Conservation (phyloP, 495 filamentous ascomycete genomes). For the Hyaloscypha hepaticicola region DNA sequence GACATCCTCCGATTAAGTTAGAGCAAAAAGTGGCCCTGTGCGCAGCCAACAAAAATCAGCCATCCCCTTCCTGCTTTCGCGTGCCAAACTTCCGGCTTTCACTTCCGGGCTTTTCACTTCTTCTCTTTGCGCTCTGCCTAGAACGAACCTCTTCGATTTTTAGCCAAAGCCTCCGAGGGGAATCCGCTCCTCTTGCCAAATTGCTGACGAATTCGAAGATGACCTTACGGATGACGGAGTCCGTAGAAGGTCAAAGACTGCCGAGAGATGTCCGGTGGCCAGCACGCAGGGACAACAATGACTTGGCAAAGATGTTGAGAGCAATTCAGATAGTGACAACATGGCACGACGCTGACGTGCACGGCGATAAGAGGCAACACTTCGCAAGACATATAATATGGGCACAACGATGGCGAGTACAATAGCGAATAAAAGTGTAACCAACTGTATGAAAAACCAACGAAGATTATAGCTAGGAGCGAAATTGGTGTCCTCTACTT, state of each 20-base stretch:
- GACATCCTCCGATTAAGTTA: background rate
- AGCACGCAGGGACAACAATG: constrained; percentile 10
- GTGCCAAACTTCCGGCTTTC: constrained; percentile 4
- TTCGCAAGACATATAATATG: background rate
- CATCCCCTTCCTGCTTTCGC: constrained; percentile 6
- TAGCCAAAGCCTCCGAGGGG: constrained; percentile 16
- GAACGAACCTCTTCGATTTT: constrained; percentile 20
- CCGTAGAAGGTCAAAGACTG: constrained; percentile 10
- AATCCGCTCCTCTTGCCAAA: constrained; percentile 16
- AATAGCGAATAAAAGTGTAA: constrained; percentile 2
- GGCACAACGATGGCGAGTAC: constrained; percentile 1
- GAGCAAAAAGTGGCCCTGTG: constrained; percentile 14
- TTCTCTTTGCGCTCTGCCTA: background rate
- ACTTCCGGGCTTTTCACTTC: too few species aligned
- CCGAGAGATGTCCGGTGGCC: constrained; percentile 9
- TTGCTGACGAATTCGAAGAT: constrained; percentile 20
- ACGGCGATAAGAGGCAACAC: background rate
- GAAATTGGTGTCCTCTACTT: too few species aligned
- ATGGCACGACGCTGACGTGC: too few species aligned
- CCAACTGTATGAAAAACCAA: too few species aligned
- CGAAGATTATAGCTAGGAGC: too few species aligned
- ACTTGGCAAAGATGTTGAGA: constrained; percentile 1
- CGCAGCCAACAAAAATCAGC: constrained; percentile 8
- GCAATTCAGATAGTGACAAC: background rate
- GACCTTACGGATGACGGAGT: constrained; percentile 6